Evolutionary conservation across 2,329 filamentous ascomycete species (phyloP).

Genomic region (Apiospora saccharicola): DNA sequence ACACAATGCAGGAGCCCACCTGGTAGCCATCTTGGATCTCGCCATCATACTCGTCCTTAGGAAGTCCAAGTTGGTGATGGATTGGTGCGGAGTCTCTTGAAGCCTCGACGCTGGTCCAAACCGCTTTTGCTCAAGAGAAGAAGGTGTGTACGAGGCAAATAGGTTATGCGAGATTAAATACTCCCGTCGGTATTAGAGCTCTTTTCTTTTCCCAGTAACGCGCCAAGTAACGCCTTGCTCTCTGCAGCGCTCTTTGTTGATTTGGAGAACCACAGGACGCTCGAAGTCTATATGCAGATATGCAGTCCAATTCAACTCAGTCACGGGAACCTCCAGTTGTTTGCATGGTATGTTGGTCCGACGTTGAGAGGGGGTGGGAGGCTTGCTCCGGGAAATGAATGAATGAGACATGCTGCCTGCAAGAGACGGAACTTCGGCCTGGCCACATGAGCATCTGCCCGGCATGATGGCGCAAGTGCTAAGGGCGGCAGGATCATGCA

Average conservation of each 20-base stretch:
- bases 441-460: neutral
- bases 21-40: neutral
- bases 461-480: neutral
- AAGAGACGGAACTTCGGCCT: neutral
- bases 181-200: no score
- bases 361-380: neutral
- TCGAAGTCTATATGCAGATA: neutral
- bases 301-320: neutral
- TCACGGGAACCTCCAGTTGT: constrained; percentile 11
- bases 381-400: constrained; percentile 1
- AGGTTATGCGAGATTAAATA: neutral
- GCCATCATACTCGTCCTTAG: neutral
- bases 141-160: neutral
- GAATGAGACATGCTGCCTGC: constrained; percentile 15
- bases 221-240: neutral
- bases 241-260: neutral
- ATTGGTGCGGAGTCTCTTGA: neutral
- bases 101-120: neutral
- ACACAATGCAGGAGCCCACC: neutral
- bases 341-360: neutral
- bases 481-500: neutral
- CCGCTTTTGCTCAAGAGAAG: neutral
- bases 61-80: neutral
- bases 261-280: neutral
- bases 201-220: no score